phyloP scores from a whole-genome alignment of 331 rosid species.

The Telfairia occidentalis region DNA sequence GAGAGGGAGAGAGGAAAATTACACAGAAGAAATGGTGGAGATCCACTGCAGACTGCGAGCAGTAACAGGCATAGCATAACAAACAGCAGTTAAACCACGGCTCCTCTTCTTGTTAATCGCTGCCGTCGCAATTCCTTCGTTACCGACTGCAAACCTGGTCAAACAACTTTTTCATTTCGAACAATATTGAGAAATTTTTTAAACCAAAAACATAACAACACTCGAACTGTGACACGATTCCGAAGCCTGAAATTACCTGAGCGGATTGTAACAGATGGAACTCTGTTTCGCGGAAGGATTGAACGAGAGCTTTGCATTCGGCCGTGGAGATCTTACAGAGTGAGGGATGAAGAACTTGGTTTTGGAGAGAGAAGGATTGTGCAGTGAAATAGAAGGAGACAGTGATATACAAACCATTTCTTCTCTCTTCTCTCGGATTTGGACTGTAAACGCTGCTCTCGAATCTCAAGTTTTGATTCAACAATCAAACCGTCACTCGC shows the following conservation, averaged over 20 bases:
- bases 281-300: slow-evolving; percentile 4
- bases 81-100: slow-evolving; percentile 28
- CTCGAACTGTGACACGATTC: neutral
- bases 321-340: slow-evolving; percentile 11
- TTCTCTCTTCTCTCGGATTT: neutral
- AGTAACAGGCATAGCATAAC: slow-evolving; percentile 43
- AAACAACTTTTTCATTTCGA: neutral
- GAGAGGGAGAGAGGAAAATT: slow-evolving; percentile 7
- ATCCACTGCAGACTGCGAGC: slow-evolving; percentile 48
- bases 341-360: slow-evolving; percentile 6
- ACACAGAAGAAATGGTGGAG: slow-evolving; percentile 55
- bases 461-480: neutral
- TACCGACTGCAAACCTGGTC: slow-evolving; percentile 27
- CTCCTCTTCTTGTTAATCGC: slow-evolving; percentile 17
- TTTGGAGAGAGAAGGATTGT: slow-evolving; percentile 9
- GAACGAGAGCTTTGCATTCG: slow-evolving; percentile 13
- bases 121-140: slow-evolving; percentile 12
- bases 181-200: neutral
- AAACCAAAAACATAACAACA: neutral
- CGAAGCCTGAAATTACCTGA: slow-evolving; percentile 9
- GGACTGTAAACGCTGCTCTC: neutral
- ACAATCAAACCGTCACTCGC: neutral
- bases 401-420: slow-evolving; percentile 28
- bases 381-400: slow-evolving; percentile 2
- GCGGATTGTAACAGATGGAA: slow-evolving; percentile 22